A percentile compares a stretch with the other conserved stretches of the same genome.
phyloP scores from a whole-genome alignment of 2,329 filamentous ascomycete genomes.

The Exophiala calicioides region DNA sequence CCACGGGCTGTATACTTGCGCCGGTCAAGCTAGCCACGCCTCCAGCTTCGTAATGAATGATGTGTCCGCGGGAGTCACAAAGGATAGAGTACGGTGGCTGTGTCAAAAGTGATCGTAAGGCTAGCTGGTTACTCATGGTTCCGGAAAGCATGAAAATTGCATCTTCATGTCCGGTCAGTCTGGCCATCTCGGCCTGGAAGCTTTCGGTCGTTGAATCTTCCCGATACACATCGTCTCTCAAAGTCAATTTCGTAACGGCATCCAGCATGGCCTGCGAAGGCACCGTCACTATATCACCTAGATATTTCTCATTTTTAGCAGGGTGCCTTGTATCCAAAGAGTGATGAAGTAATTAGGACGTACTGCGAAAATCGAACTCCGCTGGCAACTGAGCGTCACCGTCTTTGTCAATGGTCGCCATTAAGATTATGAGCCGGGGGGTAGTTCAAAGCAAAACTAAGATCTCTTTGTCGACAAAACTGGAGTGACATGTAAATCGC shows the following conservation, averaged over 20 bases:
- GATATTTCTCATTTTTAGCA: background rate
- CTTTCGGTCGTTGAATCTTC: constrained; percentile 31
- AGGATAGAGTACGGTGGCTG: constrained; percentile 40
- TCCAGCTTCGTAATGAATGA: constrained; percentile 37
- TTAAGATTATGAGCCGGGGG: no score
- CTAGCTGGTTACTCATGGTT: constrained; percentile 45
- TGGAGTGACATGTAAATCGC: no score
- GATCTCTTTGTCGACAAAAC: no score
- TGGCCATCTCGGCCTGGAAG: constrained; percentile 36
- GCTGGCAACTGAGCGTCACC: background rate
- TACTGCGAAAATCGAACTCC: constrained; percentile 8
- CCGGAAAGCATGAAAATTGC: constrained; percentile 39
- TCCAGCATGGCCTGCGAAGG: constrained; percentile 33
- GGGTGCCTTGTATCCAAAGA: background rate
- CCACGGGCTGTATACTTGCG: constrained; percentile 27
- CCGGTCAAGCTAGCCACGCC: constrained; percentile 37
- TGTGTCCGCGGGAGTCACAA: constrained; percentile 38
- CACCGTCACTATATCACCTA: constrained; percentile 6
- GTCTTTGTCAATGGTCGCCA: no score
- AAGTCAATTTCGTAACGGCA: constrained; percentile 27
- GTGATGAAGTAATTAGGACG: background rate
- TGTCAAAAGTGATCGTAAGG: constrained; percentile 36
- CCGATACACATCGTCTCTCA: constrained; percentile 40
- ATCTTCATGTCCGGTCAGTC: constrained; percentile 38
- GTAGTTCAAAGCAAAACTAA: no score